Percentiles rank a stretch among this genome's conserved stretches.
phyloP scores from a whole-genome alignment of 345 rosid species.

The Bruguiera sexangula region DNA sequence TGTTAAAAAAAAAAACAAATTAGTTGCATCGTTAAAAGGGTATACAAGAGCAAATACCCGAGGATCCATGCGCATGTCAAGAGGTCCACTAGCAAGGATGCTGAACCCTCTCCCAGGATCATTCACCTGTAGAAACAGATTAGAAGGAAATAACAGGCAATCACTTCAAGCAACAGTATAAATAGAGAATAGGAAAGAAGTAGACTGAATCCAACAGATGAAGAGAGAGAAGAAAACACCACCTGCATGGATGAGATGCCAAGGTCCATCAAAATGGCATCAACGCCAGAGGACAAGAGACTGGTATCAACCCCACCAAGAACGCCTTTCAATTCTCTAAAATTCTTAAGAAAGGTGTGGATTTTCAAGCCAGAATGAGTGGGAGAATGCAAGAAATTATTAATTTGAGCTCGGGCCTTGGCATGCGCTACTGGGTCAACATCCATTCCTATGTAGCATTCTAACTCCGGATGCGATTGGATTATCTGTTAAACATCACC shows the following conservation, averaged over 20 bases:
- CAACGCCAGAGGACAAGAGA: slow-evolving; percentile 50
- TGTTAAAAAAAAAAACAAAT: not conserved
- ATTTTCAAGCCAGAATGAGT: slow-evolving; percentile 44
- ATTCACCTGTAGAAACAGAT: slow-evolving; percentile 54
- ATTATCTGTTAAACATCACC: slow-evolving; percentile 48
- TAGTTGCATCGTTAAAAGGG: not conserved
- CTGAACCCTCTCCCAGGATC: slow-evolving; percentile 88
- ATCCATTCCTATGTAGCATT: slow-evolving; percentile 72
- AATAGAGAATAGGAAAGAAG: not conserved
- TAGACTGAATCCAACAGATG: not conserved
- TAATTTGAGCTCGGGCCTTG: slow-evolving; percentile 48
- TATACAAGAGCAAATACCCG: slow-evolving; percentile 38
- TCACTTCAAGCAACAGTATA: not conserved
- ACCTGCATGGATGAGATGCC: slow-evolving; percentile 99
- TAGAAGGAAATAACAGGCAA: not conserved
- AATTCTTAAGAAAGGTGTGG: slow-evolving; percentile 52
- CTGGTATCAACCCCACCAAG: slow-evolving; percentile 42
- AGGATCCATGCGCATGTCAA: slow-evolving; percentile 98
- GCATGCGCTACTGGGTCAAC: slow-evolving; percentile 80
- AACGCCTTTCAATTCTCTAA: slow-evolving; percentile 50
- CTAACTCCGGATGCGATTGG: slow-evolving; percentile 59
- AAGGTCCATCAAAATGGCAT: slow-evolving; percentile 90
- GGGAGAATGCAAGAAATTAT: slow-evolving; percentile 29
- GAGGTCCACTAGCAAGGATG: slow-evolving; percentile 77
- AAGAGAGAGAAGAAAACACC: not conserved